A percentile compares a stretch with the other conserved stretches of the same genome.
Conservation (phyloP, 108 stramenopile species). For the Schizochytrium sp. region DNA sequence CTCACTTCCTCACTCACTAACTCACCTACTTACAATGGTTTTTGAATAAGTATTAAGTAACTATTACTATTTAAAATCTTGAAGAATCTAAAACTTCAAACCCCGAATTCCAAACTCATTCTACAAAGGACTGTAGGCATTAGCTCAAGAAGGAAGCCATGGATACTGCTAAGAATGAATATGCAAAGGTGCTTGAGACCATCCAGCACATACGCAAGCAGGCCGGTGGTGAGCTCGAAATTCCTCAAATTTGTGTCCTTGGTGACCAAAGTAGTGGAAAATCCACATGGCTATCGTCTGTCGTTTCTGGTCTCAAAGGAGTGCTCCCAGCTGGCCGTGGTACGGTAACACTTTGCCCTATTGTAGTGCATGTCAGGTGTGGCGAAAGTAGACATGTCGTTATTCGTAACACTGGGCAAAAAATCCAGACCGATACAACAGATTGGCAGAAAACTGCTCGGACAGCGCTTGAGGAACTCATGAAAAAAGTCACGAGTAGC, state of each 20-base stretch:
- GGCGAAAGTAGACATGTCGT: not conserved
- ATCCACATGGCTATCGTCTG: conserved; percentile 40
- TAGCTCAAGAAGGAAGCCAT: too few species aligned
- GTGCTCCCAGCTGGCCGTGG: conserved; percentile 45
- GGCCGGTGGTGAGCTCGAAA: conserved; percentile 46
- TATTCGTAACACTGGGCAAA: not conserved
- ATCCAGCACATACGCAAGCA: conserved; percentile 41
- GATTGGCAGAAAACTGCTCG: not conserved
- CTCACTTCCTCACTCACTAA: too few species aligned
- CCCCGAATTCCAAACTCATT: too few species aligned
- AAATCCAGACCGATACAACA: not conserved
- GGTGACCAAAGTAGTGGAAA: conserved; percentile 35
- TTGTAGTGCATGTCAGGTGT: conserved; percentile 8
- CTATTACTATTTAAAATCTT: too few species aligned
- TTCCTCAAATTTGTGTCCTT: conserved; percentile 53
- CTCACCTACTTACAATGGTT: too few species aligned
- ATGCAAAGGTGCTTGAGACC: conserved; percentile 3
- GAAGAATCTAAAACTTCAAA: too few species aligned
- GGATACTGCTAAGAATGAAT: not conserved
- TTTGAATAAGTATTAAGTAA: too few species aligned
- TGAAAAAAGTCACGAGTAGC: not conserved
- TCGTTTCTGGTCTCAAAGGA: conserved; percentile 28
- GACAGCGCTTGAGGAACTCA: not conserved
- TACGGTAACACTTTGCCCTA: conserved; percentile 55
- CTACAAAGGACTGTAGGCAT: too few species aligned